Evolutionary conservation across 2,329 filamentous ascomycete species (phyloP).

Genomic region (Chaetothyriales sp.): DNA sequence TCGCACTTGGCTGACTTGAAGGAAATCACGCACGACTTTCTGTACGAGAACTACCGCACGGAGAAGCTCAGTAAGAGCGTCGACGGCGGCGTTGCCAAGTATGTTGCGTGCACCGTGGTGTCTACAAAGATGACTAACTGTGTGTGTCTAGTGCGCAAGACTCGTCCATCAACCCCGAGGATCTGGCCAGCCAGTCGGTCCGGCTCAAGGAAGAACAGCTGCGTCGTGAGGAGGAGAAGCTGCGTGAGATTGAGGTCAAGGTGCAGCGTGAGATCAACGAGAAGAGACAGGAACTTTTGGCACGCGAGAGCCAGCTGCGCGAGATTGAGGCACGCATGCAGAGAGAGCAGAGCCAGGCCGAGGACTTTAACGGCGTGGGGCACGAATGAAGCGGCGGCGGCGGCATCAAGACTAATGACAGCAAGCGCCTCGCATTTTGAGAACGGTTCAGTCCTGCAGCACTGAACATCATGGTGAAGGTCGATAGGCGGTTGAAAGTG

Average conservation of each 20-base stretch:
- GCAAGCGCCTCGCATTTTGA: no score
- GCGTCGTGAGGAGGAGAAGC: slow-evolving; percentile 97
- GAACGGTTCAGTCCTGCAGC: no score
- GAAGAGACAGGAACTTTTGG: slow-evolving; percentile 95
- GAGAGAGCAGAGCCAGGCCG: slow-evolving; percentile 50
- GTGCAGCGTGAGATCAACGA: slow-evolving; percentile 99
- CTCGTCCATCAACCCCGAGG: slow-evolving; percentile 93
- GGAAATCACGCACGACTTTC: slow-evolving; percentile 99
- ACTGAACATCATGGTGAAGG: no score
- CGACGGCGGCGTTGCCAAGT: slow-evolving; percentile 75
- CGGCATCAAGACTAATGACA: no score
- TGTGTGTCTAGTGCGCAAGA: slow-evolving; percentile 34
- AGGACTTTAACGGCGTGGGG: slow-evolving; percentile 20
- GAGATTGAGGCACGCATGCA: slow-evolving; percentile 98
- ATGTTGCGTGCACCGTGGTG: slow-evolving; percentile 34
- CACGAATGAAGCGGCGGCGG: slow-evolving; percentile 2
- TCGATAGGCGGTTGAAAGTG: no score
- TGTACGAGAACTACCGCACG: slow-evolving; percentile 99
- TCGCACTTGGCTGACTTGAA: slow-evolving; percentile 96
- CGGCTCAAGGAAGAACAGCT: slow-evolving; percentile 99
- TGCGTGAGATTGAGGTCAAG: slow-evolving; percentile 98
- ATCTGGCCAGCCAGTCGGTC: slow-evolving; percentile 89
- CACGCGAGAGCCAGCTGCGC: slow-evolving; percentile 93
- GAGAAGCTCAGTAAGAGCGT: slow-evolving; percentile 99
- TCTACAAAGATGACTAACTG: slow-evolving; percentile 13